Percentiles rank a stretch among this genome's conserved stretches.
phyloP scores from a whole-genome alignment of 129 eudicot species.

The Lonicera japonica region DNA sequence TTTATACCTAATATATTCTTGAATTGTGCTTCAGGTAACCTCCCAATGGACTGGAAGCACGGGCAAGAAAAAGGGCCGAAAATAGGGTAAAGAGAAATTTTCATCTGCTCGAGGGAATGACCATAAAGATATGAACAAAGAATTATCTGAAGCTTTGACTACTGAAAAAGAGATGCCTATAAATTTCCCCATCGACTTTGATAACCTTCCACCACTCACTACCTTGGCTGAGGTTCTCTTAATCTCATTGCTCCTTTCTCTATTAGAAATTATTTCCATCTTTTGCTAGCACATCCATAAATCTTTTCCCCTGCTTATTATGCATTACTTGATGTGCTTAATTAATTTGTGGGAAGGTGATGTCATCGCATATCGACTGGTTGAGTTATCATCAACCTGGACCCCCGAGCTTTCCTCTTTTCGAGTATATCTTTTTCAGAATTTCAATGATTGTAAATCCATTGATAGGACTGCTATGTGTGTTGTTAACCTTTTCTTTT shows the following conservation, averaged over 20 bases:
- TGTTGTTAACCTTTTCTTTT: not conserved
- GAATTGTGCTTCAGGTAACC: conserved; percentile 40
- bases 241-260: not conserved
- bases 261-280: not conserved
- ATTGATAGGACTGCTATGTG: not conserved
- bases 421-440: conserved; percentile 43
- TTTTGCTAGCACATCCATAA: not conserved
- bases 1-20: conserved; percentile 6
- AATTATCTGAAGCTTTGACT: conserved; percentile 18
- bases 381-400: conserved; percentile 88
- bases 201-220: conserved; percentile 61
- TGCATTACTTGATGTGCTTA: not conserved
- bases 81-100: conserved; percentile 61
- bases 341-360: conserved; percentile 63
- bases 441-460: conserved; percentile 1
- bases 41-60: conserved; percentile 81
- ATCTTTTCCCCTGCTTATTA: not conserved
- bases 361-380: conserved; percentile 76
- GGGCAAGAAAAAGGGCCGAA: conserved; percentile 87
- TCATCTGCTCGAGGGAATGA: conserved; percentile 32
- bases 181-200: conserved; percentile 42
- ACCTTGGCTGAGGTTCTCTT: conserved; percentile 55
- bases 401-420: conserved; percentile 79
- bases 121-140: conserved; percentile 18
- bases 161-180: conserved; percentile 21